Evolutionary conservation across 2,329 filamentous ascomycete species (phyloP).

Genomic region (Cladophialophora immunda): DNA sequence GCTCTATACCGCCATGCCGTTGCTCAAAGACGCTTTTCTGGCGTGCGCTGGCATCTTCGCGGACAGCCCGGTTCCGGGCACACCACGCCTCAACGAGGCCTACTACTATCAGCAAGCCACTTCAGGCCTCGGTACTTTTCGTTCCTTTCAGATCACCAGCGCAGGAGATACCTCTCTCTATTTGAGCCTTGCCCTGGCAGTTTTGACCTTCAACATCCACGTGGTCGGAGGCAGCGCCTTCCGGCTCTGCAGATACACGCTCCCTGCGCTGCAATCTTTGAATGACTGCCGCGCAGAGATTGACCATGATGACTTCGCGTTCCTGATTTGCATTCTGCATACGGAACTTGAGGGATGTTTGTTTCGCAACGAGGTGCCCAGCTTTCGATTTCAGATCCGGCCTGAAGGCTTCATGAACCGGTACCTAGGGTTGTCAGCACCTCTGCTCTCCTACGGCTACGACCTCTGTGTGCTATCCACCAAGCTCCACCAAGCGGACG

Average conservation of each 20-base stretch:
- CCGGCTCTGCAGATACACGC: background rate
- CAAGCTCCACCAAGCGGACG: background rate
- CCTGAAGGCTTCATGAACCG: background rate
- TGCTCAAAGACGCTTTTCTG: background rate
- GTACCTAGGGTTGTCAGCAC: background rate
- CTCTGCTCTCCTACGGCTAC: background rate
- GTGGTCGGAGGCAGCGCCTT: conserved; percentile 1
- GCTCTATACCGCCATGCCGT: background rate
- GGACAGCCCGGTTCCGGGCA: background rate
- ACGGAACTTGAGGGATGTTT: background rate
- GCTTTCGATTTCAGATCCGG: background rate
- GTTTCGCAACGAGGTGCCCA: background rate
- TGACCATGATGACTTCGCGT: background rate
- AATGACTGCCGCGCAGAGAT: background rate
- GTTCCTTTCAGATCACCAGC: conserved; percentile 1
- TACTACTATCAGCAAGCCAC: background rate
- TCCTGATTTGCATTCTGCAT: background rate
- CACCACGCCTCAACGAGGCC: background rate
- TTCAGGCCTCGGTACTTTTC: background rate
- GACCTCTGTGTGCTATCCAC: background rate
- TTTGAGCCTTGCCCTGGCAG: background rate
- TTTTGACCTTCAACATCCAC: conserved; percentile 1
- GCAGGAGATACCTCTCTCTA: background rate
- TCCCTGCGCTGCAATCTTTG: background rate
- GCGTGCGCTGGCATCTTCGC: background rate